These are phyloP conservation scores for Holtermanniella nyarrowii DNA, from an alignment of 768 basidiomycete genomes.

Conservation along the genomic window DNA sequence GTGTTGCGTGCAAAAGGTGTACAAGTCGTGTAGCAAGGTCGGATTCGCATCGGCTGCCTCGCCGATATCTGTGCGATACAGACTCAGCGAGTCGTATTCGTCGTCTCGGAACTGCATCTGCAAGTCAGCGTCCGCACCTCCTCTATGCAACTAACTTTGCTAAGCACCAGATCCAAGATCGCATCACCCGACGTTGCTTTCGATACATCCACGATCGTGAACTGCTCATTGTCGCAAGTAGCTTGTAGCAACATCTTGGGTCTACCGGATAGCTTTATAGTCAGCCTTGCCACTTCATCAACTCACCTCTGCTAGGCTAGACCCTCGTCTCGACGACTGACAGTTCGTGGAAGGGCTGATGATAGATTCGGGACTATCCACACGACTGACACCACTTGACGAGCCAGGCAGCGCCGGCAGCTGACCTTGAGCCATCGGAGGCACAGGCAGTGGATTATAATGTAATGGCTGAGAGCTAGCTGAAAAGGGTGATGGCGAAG, in stretches of 20 bases:
- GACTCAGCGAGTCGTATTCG: conserved; percentile 62
- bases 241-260: conserved; percentile 28
- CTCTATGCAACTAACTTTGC: conserved; percentile 20
- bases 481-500: not conserved
- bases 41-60: conserved; percentile 64
- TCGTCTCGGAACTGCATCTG: conserved; percentile 57
- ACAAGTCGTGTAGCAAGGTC: conserved; percentile 58
- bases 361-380: not conserved
- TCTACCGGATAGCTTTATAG: too few relatives aligned
- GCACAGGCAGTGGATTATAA: not conserved
- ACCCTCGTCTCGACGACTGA: too few relatives aligned
- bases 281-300: too few relatives aligned
- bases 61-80: conserved; percentile 82
- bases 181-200: conserved; percentile 31
- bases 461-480: not conserved
- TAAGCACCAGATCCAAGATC: conserved; percentile 36
- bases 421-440: not conserved
- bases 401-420: not conserved
- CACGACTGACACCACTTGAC: not conserved
- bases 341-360: not conserved
- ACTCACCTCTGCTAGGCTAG: too few relatives aligned
- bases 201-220: conserved; percentile 37
- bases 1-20: conserved; percentile 58
- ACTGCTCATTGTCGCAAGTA: conserved; percentile 38
- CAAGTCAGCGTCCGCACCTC: not conserved